Base-by-base conservation (phyloP, 345 rosid genomes). In the Draba incana region DNA sequence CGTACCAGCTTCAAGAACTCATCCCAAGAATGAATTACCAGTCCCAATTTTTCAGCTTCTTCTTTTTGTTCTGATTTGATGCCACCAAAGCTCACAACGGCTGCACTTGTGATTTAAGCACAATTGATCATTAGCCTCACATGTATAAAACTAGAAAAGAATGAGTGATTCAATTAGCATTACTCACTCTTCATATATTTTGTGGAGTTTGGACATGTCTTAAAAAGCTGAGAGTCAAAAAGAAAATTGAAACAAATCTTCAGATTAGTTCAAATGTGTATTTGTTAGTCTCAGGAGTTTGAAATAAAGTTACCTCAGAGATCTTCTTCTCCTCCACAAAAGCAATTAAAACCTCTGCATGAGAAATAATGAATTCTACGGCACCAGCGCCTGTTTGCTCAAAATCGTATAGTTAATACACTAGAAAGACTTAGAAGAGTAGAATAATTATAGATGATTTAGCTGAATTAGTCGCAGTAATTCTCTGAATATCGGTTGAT, bases 71-170 rank as follows among this genome's bases (percentile, higher is more conserved):
- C 82, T 2, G 82, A 25, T 57, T 84, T 76, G 61, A 86, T 77
- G 80, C 74, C 78, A 45, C 92, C 91, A 72, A 91, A 88, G 84
- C 97, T 91, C 77, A 88, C 92, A 69, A 88, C 79, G 81, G 89
- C 96, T 88, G 75, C 84, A 77, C 11, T 66, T 52, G 28, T 50
- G 65, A 54, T 8, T 58, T 13, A 41, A 49, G 53, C 56, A 71
- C 56, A 58, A 4, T 16, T 54, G 27, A 41, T 60, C n/a, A 64
- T 52, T 75, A 37, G 71, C 31, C 45, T 11, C 46, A 66, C 27
- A 70, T 20, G 30, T 31, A 9, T 7, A 37, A 3, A 12, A 46
- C 1, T 5, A 4, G 3, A 16, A 43, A 9, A 28, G 10, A 3
- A 23, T 51, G 23, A 44, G 37, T 25, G 42, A 8, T 64, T 35